Conservation (phyloP, 1,284 basidiomycete species). For the Malassezia globosa region DNA sequence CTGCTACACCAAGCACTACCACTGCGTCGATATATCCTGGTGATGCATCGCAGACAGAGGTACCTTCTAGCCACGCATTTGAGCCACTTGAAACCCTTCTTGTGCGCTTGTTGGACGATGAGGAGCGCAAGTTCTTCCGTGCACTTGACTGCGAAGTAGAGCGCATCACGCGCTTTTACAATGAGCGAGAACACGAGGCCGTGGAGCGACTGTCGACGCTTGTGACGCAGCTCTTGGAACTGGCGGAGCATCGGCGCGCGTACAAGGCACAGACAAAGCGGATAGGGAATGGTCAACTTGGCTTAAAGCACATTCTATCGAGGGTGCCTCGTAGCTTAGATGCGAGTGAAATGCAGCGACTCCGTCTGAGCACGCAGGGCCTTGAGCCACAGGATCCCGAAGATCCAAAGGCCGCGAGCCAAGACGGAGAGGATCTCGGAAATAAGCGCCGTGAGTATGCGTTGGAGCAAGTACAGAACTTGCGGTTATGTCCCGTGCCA, state of each 20-base stretch:
- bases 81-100: slow-evolving; percentile 21
- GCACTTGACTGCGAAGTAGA: slow-evolving; percentile 31
- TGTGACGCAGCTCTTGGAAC: slow-evolving; percentile 56
- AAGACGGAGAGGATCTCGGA: slow-evolving; percentile 27
- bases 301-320: slow-evolving; percentile 20
- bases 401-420: not conserved
- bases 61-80: too few relatives aligned
- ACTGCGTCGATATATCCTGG: not conserved
- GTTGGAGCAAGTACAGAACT: slow-evolving; percentile 26
- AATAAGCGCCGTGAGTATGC: slow-evolving; percentile 30
- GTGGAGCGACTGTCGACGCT: slow-evolving; percentile 53
- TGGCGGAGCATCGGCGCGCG: slow-evolving; percentile 38
- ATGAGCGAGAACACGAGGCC: slow-evolving; percentile 62
- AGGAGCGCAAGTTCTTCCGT: slow-evolving; percentile 58
- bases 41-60: not conserved
- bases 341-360: slow-evolving; percentile 7
- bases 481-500: not conserved
- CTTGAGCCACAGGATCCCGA: not conserved
- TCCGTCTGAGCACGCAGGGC: slow-evolving; percentile 7
- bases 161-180: slow-evolving; percentile 56
- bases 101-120: slow-evolving; percentile 53
- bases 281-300: not conserved
- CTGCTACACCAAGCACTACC: not conserved
- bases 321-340: slow-evolving; percentile 12
- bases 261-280: slow-evolving; percentile 20